Evolutionary conservation across 129 eudicot genomes (phyloP).

Genomic region (Chrysanthemum lavandulifolium): DNA sequence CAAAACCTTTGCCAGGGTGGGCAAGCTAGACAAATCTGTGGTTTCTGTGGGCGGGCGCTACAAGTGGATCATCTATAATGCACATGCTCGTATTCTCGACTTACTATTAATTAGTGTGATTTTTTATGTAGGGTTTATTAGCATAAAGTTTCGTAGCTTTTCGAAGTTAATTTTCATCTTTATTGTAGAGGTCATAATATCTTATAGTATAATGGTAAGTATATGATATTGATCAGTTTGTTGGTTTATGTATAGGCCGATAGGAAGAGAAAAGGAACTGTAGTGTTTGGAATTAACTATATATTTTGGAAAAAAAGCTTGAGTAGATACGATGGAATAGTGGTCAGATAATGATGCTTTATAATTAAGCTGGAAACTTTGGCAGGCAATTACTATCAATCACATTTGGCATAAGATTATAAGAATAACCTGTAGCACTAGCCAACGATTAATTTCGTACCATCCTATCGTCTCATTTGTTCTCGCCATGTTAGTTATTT

Average conservation of each 20-base stretch:
- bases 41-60: too few relatives aligned
- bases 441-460: not conserved
- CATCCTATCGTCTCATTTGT: conserved; percentile 4
- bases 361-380: conserved; percentile 19
- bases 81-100: too few relatives aligned
- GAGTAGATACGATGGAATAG: conserved; percentile 15
- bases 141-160: not conserved
- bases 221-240: conserved; percentile 15
- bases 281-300: conserved; percentile 1
- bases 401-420: conserved; percentile 17
- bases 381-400: conserved; percentile 11
- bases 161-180: not conserved
- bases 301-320: not conserved
- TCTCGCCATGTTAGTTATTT: not conserved
- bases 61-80: too few relatives aligned
- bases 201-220: not conserved
- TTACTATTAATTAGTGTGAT: too few relatives aligned
- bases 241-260: conserved; percentile 27
- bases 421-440: conserved; percentile 8
- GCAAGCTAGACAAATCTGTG: too few relatives aligned
- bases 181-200: conserved; percentile 6
- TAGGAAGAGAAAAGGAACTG: not conserved
- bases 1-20: too few relatives aligned
- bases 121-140: not conserved
- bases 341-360: conserved; percentile 20